These are phyloP conservation scores for Globisporangium echinulatum DNA, from an alignment of 352 stramenopile genomes.

Conservation along the genomic window DNA sequence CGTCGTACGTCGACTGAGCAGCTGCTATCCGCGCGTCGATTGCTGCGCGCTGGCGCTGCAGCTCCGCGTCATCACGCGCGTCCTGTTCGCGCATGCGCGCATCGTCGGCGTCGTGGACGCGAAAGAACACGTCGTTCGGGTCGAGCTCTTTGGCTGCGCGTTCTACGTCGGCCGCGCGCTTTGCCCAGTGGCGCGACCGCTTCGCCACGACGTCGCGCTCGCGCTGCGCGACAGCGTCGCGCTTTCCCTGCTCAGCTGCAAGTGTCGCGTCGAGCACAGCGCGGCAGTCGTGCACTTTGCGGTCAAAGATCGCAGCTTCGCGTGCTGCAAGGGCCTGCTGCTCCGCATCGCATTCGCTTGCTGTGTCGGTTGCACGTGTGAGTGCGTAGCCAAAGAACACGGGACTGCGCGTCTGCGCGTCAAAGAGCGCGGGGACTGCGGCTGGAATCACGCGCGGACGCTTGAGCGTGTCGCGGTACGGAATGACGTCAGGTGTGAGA, in stretches of 20 bases:
- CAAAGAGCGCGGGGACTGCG: slow-evolving; percentile 29
- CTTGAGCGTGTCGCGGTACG: slow-evolving; percentile 33
- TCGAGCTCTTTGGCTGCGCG: slow-evolving; percentile 68
- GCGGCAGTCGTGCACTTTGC: slow-evolving; percentile 37
- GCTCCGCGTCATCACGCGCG: slow-evolving; percentile 45
- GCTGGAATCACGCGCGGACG: slow-evolving; percentile 46
- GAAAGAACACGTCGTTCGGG: slow-evolving; percentile 74
- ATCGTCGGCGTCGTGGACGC: slow-evolving; percentile 53
- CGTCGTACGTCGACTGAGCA: slow-evolving; percentile 31
- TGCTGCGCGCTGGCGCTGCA: slow-evolving; percentile 32
- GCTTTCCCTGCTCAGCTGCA: slow-evolving; percentile 46
- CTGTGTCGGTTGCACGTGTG: slow-evolving; percentile 30
- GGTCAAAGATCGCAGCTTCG: slow-evolving; percentile 46
- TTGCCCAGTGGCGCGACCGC: slow-evolving; percentile 39
- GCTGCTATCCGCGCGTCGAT: slow-evolving; percentile 35
- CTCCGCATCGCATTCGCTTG: slow-evolving; percentile 28
- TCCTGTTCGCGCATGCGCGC: slow-evolving; percentile 51
- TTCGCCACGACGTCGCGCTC: slow-evolving; percentile 40
- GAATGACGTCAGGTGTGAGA: slow-evolving; percentile 5
- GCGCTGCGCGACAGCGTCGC: slow-evolving; percentile 40
- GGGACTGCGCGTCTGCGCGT: slow-evolving; percentile 38
- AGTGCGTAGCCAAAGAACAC: slow-evolving; percentile 71
- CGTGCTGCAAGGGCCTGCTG: slow-evolving; percentile 21
- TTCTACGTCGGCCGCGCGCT: slow-evolving; percentile 54
- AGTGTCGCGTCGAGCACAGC: slow-evolving; percentile 27